Evolutionary conservation across 176 grass and related monocot species (phyloP).

Genomic region (Ananas comosus): DNA sequence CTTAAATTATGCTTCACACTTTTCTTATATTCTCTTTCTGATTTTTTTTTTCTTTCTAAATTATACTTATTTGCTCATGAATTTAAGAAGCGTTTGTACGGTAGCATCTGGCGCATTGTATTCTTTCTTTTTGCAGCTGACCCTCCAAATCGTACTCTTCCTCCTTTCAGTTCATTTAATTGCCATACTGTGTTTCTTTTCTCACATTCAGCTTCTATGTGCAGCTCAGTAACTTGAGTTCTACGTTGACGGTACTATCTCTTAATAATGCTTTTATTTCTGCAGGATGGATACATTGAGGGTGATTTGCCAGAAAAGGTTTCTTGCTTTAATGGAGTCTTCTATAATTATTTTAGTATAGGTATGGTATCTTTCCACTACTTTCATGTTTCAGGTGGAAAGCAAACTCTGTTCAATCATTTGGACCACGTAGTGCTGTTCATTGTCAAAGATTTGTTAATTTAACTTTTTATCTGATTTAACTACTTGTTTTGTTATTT

Average conservation of each 20-base stretch:
- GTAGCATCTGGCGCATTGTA: too few relatives aligned
- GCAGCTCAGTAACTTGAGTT: background rate
- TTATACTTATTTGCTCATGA: too few relatives aligned
- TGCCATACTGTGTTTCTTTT: too few relatives aligned
- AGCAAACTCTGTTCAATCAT: background rate
- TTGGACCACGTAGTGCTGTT: background rate
- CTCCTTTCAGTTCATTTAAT: too few relatives aligned
- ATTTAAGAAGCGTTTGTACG: too few relatives aligned
- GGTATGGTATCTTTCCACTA: conserved; percentile 34
- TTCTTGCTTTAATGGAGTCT: conserved; percentile 79
- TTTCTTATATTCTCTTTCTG: too few relatives aligned
- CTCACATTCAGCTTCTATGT: background rate
- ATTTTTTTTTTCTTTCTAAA: too few relatives aligned
- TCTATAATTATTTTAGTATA: conserved; percentile 98
- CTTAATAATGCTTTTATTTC: conserved; percentile 2
- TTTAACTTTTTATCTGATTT: too few relatives aligned
- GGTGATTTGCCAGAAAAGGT: conserved; percentile 58
- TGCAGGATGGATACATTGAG: conserved; percentile 58
- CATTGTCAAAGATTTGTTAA: background rate
- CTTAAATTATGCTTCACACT: conserved; percentile 2
- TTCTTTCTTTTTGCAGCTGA: too few relatives aligned
- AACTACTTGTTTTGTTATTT: background rate
- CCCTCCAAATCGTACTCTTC: too few relatives aligned
- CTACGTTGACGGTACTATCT: background rate
- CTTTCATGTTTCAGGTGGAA: conserved; percentile 3